Base-by-base conservation (phyloP, 2,329 filamentous ascomycete species). In the Colletotrichum orchidophilum region DNA sequence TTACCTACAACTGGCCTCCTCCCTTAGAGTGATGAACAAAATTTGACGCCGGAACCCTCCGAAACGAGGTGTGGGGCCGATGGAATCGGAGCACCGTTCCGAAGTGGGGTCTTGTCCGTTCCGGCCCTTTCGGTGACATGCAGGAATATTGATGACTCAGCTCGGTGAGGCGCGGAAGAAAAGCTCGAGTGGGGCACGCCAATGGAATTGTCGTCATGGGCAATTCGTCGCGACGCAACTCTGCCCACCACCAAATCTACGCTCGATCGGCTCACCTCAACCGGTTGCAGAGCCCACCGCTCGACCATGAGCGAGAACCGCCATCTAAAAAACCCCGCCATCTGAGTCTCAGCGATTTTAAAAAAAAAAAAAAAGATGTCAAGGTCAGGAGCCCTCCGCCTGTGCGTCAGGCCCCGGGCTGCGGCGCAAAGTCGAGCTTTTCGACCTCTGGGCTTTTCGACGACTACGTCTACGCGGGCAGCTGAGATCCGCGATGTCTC, bases 401-500 rank as follows among this genome's bases (percentile, higher is more conserved):
- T 11, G 2, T 46, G 59, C 42, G 59, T 35, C 33, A 27, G 58
- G 11, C 42, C 59, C 42, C 58, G 33, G n/a, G 57, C 26, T 21
- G 52, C 53, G 53, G 31, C 31, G 52, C 58, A 58, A 12, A 31
- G 26, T 54, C 58, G 53, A 31, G 33, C 59, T 21, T 58, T 69
- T 11, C 69, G 53, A 33, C 69, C 69, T 12, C 18, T 55, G 21
- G 27, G 18, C 31, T 57, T 49, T n/a, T 61, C 63, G 18, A 73
- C 65, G 8, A 57, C 66, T 12, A 59, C 70, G 6, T 68, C 57
- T 50, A 49, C 71, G 5, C 82, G 86, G 82, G 83, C 73, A 79
- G 75, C 69, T 24, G 82, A 88, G 74, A 84, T 92, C 27, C 83
- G 84, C 75, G 85, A 88, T 75, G 80, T 86, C 29, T 80, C 83